Conservation (phyloP, 2,329 filamentous ascomycete genomes). For the Chrysoporthe austroafricana region DNA sequence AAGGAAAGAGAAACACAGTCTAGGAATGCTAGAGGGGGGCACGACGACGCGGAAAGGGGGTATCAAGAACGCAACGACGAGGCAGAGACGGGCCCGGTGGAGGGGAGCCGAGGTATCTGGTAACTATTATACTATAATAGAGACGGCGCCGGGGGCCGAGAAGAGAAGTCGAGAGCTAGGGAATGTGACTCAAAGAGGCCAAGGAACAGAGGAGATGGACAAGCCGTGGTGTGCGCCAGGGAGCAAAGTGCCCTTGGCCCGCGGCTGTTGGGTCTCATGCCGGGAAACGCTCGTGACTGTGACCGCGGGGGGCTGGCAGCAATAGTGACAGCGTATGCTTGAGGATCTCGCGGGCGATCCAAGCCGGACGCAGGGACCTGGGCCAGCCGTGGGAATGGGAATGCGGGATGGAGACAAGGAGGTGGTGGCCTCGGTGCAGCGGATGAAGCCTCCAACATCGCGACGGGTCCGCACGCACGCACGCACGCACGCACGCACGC, state of each 20-base stretch:
- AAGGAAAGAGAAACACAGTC: not conserved
- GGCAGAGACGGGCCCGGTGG: not conserved
- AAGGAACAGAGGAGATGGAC: no score
- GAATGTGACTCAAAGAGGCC: not conserved
- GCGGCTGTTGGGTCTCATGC: conserved; percentile 20
- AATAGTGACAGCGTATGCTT: not conserved
- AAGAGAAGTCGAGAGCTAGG: conserved; percentile 1
- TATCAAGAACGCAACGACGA: conserved; percentile 25
- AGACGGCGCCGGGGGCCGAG: not conserved
- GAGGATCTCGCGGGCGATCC: not conserved
- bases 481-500: no score
- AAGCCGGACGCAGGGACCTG: conserved; percentile 24
- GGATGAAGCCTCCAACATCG: conserved; percentile 13
- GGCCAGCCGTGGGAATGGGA: not conserved
- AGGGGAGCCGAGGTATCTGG: not conserved
- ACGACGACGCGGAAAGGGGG: conserved; percentile 5
- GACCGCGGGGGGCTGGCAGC: not conserved
- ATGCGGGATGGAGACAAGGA: not conserved
- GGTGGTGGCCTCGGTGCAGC: conserved; percentile 28
- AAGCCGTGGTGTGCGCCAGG: not conserved
- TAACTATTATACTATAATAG: not conserved
- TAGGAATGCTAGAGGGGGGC: not conserved
- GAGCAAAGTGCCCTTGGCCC: conserved; percentile 27
- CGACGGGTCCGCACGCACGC: not conserved
- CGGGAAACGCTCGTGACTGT: conserved; percentile 16